These are phyloP conservation scores for Musa schizocarpa DNA, from an alignment of 176 grass and related monocot species.

Conservation along the genomic window DNA sequence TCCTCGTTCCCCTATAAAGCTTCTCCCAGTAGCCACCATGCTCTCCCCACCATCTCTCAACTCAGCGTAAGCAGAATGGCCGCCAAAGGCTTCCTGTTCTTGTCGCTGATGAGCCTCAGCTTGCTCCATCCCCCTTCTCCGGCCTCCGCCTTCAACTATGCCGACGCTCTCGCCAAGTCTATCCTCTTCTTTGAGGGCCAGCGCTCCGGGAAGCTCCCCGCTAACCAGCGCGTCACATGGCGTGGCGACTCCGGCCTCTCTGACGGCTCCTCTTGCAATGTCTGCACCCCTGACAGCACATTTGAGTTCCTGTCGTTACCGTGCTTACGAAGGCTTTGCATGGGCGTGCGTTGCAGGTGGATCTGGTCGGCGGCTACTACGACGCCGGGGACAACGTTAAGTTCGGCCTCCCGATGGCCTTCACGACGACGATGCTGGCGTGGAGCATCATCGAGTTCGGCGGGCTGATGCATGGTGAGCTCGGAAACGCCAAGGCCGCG, in stretches of 20 bases:
- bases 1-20: constrained; percentile 24
- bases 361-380: constrained; percentile 64
- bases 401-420: constrained; percentile 79
- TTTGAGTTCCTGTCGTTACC: neutral
- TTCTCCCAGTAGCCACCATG: neutral
- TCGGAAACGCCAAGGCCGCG: constrained; percentile 27
- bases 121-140: neutral
- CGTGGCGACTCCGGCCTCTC: constrained; percentile 35
- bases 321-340: neutral
- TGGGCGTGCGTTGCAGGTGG: constrained; percentile 21
- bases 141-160: constrained; percentile 55
- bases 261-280: constrained; percentile 54
- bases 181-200: constrained; percentile 94
- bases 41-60: neutral
- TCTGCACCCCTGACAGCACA: neutral
- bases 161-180: constrained; percentile 77
- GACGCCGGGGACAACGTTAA: constrained; percentile 81
- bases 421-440: constrained; percentile 71
- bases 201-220: constrained; percentile 62
- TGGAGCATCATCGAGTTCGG: constrained; percentile 75
- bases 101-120: neutral
- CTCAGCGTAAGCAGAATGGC: neutral
- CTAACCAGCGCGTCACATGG: constrained; percentile 33
- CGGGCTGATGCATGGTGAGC: constrained; percentile 47
- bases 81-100: neutral